phyloP scores from a whole-genome alignment of 2,329 filamentous ascomycete species.

The Alternaria tenuissima region DNA sequence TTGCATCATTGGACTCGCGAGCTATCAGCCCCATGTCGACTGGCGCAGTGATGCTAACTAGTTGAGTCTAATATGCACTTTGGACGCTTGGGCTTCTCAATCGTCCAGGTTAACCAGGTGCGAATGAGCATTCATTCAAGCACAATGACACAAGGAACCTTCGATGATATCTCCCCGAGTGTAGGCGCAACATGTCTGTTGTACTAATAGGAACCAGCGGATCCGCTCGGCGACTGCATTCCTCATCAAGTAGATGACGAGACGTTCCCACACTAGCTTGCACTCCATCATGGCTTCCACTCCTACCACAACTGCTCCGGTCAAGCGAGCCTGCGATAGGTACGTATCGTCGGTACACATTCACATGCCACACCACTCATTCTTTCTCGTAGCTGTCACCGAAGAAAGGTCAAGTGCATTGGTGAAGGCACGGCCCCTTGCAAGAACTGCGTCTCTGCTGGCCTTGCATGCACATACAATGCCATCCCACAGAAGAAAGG shows the following conservation, averaged over 20 bases:
- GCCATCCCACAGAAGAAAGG: slow-evolving; percentile 71
- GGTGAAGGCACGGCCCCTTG: slow-evolving; percentile 62
- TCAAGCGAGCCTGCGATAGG: slow-evolving; percentile 55
- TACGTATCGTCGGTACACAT: slow-evolving; percentile 31
- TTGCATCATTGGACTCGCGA: slow-evolving; percentile 31
- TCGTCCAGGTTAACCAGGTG: slow-evolving; percentile 44
- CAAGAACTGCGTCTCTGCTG: slow-evolving; percentile 67
- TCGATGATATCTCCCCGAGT: slow-evolving; percentile 32
- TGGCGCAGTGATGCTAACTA: slow-evolving; percentile 39
- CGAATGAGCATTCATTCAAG: slow-evolving; percentile 37
- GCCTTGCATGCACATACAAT: slow-evolving; percentile 70
- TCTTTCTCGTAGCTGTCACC: slow-evolving; percentile 51
- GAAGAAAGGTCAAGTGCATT: slow-evolving; percentile 62
- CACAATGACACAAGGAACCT: slow-evolving; percentile 44
- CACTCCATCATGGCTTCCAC: slow-evolving; percentile 29
- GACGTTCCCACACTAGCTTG: slow-evolving; percentile 8
- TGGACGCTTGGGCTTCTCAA: slow-evolving; percentile 44
- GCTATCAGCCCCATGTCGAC: slow-evolving; percentile 32
- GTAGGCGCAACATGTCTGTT: slow-evolving; percentile 37
- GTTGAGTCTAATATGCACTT: slow-evolving; percentile 44
- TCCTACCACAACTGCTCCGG: slow-evolving; percentile 45
- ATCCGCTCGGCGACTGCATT: slow-evolving; percentile 31
- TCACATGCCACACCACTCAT: slow-evolving; percentile 18
- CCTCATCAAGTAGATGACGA: slow-evolving; percentile 30
- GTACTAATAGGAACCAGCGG: slow-evolving; percentile 37